Conservation (phyloP, 257 asterid genomes). For the Solanum stenotomum region DNA sequence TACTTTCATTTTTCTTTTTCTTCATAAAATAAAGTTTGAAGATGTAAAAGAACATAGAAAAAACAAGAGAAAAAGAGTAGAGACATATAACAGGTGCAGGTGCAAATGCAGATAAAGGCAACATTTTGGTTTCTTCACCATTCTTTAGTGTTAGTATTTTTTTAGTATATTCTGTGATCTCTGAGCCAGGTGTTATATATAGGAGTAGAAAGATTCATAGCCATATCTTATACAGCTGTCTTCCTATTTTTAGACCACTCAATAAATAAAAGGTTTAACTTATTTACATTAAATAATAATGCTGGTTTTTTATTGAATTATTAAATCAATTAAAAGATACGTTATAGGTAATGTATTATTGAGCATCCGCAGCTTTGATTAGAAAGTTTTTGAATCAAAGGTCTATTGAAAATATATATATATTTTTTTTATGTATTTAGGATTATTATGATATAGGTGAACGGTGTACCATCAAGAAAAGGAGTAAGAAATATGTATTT, state of each 20-base stretch:
- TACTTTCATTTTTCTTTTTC: background rate
- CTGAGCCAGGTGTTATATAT: background rate
- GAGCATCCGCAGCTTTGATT: background rate
- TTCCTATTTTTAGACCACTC: background rate
- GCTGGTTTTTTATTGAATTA: background rate
- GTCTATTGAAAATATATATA: background rate
- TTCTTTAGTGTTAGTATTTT: background rate
- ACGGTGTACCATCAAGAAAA: background rate
- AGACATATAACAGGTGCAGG: constrained; percentile 36
- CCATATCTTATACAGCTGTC: background rate
- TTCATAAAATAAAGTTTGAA: background rate
- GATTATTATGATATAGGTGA: background rate
- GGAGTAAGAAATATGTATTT: no score
- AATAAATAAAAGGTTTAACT: background rate
- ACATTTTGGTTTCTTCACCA: constrained; percentile 17
- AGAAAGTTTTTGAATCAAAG: background rate
- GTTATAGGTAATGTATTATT: background rate
- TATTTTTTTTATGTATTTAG: rapidly evolving
- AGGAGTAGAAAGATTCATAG: background rate
- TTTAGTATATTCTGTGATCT: background rate
- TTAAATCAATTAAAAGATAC: background rate
- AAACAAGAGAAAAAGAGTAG: background rate
- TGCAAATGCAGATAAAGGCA: constrained; percentile 42
- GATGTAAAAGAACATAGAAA: background rate
- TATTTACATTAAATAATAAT: background rate